Base-by-base conservation (phyloP, 2,329 filamentous ascomycete genomes). In the Pyricularia pennisetigena region DNA sequence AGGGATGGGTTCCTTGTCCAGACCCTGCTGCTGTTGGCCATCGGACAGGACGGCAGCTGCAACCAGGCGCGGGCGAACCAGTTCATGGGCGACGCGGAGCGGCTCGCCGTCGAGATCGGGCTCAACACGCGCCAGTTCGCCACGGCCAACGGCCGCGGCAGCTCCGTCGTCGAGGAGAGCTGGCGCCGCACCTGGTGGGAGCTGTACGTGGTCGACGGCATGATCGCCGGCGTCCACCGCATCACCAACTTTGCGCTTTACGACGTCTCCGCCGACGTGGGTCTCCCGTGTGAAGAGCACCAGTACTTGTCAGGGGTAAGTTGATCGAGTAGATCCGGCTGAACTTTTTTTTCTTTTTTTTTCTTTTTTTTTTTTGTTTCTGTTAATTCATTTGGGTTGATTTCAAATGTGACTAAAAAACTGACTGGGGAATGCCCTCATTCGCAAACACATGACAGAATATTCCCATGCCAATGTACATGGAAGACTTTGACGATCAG, bases 121-220 rank as follows among this genome's bases (percentile, higher is more conserved):
- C 85, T 97, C 77, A 88, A 97, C 74, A 86, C 86, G 10, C 82
- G 86, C 65, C 82, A 85, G 0, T 97, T 88, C 75, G 89, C 92
- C 0, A 78, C 82, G 70, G 78, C 83, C 5, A 82, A 92, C 72
- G 89, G 90, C 20, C 81, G 83, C 30, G 86, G 87, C 5, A 86
- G 90, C 69, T 82, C 86, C 0, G 82, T 93, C 1, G 76, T 94
- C 3, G 91, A 94, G 75, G 94, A 97, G 77, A 92, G 90, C 75
- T 90, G 92, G 86, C 86, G 93, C 23, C 85, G 94, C 69, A 97
- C 93, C 1, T 97, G 93, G 93, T 97, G 94, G 94, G 93, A 88
- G 70, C 75, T 88, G 4, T 94, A 90, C 74, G 85, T 92, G n/a
- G 85, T 92, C 16, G 93, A 97, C 75, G 92, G 90, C 68, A 90